Conservation (phyloP, 2,329 filamentous ascomycete genomes). For the Fusarium agapanthi region DNA sequence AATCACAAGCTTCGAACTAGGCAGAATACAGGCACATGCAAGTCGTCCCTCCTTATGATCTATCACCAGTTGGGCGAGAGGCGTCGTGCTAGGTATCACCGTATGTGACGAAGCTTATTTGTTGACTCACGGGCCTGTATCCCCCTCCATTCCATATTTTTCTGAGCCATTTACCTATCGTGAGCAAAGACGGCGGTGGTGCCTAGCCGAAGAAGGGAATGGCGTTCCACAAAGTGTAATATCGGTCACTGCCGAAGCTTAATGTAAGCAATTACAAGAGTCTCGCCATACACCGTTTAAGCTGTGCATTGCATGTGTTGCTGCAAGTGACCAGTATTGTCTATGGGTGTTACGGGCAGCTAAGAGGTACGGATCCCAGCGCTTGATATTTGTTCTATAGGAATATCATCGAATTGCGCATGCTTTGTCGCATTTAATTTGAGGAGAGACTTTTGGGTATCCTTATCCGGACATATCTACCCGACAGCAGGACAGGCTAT, state of each 20-base stretch:
- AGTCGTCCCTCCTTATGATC: not conserved
- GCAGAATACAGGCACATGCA: not conserved
- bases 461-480: not conserved
- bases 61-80: not conserved
- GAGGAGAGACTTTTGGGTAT: not conserved
- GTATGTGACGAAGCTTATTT: not conserved
- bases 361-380: not conserved
- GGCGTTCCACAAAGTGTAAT: not conserved
- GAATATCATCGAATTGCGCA: not conserved
- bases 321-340: accelerated
- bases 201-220: not conserved
- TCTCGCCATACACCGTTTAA: not conserved
- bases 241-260: not conserved
- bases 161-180: not conserved
- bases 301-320: not conserved
- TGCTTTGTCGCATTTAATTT: not conserved
- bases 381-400: not conserved
- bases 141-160: not conserved
- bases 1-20: not conserved
- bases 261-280: not conserved
- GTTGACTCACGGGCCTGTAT: not conserved
- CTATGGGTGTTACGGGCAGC: accelerated
- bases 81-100: not conserved
- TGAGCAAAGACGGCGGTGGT: not conserved
- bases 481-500: not conserved